phyloP scores from a whole-genome alignment of 2,329 filamentous ascomycete species.

The Xylariaceae sp. region DNA sequence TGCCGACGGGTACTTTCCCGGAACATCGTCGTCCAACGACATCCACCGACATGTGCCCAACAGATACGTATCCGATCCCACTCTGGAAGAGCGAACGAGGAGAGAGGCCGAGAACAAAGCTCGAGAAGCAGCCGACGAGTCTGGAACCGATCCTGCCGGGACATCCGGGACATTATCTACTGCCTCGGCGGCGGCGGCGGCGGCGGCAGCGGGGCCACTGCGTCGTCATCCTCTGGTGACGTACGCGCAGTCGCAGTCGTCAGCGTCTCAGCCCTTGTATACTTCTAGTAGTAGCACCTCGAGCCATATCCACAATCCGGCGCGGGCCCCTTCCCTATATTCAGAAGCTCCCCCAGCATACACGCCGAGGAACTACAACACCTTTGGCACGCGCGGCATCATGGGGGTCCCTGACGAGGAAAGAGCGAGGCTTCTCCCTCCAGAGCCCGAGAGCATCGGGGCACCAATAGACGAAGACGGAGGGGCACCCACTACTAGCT shows the following conservation, averaged over 20 bases:
- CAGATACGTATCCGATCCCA: conserved; percentile 45
- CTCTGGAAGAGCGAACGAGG: conserved; percentile 31
- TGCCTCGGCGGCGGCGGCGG: no score
- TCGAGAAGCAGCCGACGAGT: conserved; percentile 40
- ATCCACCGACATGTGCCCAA: conserved; percentile 44
- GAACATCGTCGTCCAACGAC: conserved; percentile 33
- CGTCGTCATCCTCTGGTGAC: conserved; percentile 15
- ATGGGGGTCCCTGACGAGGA: conserved; percentile 42
- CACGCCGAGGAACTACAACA: conserved; percentile 39
- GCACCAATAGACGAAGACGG: conserved; percentile 26
- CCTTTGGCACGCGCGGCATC: conserved; percentile 32
- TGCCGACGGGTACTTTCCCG: conserved; percentile 48
- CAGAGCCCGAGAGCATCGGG: conserved; percentile 44
- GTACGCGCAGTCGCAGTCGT: conserved; percentile 24
- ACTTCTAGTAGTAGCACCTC: no score
- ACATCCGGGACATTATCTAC: no score
- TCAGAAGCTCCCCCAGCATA: conserved; percentile 46
- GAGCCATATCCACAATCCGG: conserved; percentile 14
- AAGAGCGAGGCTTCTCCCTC: conserved; percentile 37
- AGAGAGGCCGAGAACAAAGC: conserved; percentile 37
- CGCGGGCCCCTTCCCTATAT: conserved; percentile 28
- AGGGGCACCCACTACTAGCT: conserved; percentile 16
- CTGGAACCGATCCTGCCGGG: no score
- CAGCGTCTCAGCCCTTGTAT: conserved; percentile 23
- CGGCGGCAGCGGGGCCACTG: no score